Evolutionary conservation across 352 stramenopile genomes (phyloP).

Genomic region (Globisporangium sylvaticum): DNA sequence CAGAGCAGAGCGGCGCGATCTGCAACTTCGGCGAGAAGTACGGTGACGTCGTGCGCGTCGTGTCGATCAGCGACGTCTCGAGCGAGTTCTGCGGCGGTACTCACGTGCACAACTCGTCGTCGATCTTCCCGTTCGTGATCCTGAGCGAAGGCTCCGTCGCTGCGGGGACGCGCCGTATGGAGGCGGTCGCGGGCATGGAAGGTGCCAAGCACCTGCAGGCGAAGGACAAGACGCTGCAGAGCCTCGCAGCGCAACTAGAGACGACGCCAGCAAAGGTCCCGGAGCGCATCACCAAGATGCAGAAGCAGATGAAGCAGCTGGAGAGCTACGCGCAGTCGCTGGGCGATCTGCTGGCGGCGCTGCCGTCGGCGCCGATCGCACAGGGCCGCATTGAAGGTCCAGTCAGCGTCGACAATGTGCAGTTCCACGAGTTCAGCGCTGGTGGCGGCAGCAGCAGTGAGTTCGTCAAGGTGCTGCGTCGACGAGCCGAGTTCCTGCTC

Average conservation of each 20-base stretch:
- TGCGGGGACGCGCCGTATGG: constrained; percentile 70
- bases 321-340: constrained; percentile 50
- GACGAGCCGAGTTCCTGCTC: constrained; percentile 55
- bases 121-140: constrained; percentile 71
- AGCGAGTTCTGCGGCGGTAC: constrained; percentile 80
- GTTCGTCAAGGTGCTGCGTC: constrained; percentile 52
- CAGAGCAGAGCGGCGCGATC: constrained; percentile 62
- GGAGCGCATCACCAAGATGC: constrained; percentile 61
- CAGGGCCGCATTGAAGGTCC: constrained; percentile 22
- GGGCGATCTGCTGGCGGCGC: constrained; percentile 39
- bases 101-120: constrained; percentile 42
- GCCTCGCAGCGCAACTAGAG: constrained; percentile 50
- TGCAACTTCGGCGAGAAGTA: constrained; percentile 85
- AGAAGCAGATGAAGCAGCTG: constrained; percentile 68
- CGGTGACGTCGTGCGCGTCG: constrained; percentile 74
- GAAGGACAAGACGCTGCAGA: constrained; percentile 44
- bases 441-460: constrained; percentile 19
- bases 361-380: constrained; percentile 34
- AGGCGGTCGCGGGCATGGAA: constrained; percentile 51
- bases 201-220: constrained; percentile 53
- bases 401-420: constrained; percentile 17
- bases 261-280: constrained; percentile 58
- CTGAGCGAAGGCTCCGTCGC: constrained; percentile 76
- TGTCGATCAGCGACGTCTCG: constrained; percentile 48
- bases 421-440: constrained; percentile 27